Percentiles rank a stretch among this genome's conserved stretches.
These are phyloP conservation scores for Oropetium thomaeum DNA, from an alignment of 176 grass and related monocot genomes.

Conservation along the genomic window DNA sequence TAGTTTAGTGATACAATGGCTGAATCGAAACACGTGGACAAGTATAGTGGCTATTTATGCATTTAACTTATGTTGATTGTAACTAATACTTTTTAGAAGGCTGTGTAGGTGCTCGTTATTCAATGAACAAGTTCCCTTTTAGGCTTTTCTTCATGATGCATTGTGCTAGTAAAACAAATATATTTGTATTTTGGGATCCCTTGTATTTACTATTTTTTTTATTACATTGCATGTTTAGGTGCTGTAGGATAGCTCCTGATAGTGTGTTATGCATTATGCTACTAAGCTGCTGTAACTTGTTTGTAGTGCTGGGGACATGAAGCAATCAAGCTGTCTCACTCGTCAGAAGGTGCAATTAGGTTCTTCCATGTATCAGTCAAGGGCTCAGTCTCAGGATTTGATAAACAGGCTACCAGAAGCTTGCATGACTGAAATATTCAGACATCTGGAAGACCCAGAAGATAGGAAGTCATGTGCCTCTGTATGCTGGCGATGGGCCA, in stretches of 20 bases:
- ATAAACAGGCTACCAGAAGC: slow-evolving; percentile 22
- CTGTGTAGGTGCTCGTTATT: no score
- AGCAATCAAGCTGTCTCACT: slow-evolving; percentile 7
- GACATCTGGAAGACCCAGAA: slow-evolving; percentile 1
- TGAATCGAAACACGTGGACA: no score
- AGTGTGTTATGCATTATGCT: neutral
- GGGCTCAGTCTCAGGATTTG: neutral
- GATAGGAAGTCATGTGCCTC: slow-evolving; percentile 7
- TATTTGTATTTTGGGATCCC: slow-evolving; percentile 7
- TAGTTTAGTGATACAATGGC: no score
- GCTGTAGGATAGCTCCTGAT: neutral
- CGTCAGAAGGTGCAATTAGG: neutral
- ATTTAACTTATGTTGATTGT: neutral
- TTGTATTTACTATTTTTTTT: no score
- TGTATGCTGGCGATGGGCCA: slow-evolving; percentile 16
- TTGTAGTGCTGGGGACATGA: slow-evolving; percentile 13
- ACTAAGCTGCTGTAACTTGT: neutral
- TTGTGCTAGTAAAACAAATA: neutral
- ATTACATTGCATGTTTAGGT: neutral
- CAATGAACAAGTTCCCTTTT: neutral
- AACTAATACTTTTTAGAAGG: neutral
- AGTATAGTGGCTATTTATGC: no score
- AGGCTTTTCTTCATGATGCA: neutral
- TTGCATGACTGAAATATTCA: slow-evolving; percentile 34
- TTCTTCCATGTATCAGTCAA: neutral